These are phyloP conservation scores for Moesziomyces sp. DNA, from an alignment of 1,284 basidiomycete genomes.

Conservation along the genomic window DNA sequence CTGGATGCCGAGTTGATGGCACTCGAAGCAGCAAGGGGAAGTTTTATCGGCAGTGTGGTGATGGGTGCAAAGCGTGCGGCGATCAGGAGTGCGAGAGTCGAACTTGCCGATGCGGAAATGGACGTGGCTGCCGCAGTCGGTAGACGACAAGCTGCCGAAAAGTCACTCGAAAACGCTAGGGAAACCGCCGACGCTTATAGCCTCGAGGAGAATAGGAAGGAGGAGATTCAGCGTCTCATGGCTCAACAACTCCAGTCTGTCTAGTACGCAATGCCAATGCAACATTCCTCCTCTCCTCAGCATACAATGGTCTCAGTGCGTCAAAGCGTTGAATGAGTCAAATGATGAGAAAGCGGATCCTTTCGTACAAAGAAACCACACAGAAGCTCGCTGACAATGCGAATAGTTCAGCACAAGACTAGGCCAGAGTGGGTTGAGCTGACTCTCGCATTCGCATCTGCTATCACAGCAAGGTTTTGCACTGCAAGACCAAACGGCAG, in stretches of 20 bases:
- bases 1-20: slow-evolving; percentile 32
- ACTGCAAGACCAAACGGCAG: no score
- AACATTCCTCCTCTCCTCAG: no score
- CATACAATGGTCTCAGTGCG: no score
- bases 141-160: slow-evolving; percentile 10
- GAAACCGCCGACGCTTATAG: slow-evolving; percentile 42
- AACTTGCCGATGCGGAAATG: slow-evolving; percentile 22
- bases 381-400: no score
- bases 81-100: not conserved
- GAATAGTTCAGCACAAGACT: no score
- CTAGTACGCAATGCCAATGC: not conserved
- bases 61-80: slow-evolving; percentile 9
- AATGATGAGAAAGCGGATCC: no score
- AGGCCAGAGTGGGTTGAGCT: no score
- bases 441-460: no score
- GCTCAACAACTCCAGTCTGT: slow-evolving; percentile 11
- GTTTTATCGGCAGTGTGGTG: slow-evolving; percentile 17
- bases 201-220: slow-evolving; percentile 44
- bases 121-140: slow-evolving; percentile 2
- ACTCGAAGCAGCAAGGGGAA: slow-evolving; percentile 11
- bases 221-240: slow-evolving; percentile 22
- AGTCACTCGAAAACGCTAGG: slow-evolving; percentile 22
- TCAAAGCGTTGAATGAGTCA: no score
- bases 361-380: no score
- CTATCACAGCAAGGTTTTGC: no score